Percentiles rank a stretch among this genome's conserved stretches.
Evolutionary conservation across 1,139 yeast genomes (phyloP).

Genomic region (Nakaseomyces nivariensis): DNA sequence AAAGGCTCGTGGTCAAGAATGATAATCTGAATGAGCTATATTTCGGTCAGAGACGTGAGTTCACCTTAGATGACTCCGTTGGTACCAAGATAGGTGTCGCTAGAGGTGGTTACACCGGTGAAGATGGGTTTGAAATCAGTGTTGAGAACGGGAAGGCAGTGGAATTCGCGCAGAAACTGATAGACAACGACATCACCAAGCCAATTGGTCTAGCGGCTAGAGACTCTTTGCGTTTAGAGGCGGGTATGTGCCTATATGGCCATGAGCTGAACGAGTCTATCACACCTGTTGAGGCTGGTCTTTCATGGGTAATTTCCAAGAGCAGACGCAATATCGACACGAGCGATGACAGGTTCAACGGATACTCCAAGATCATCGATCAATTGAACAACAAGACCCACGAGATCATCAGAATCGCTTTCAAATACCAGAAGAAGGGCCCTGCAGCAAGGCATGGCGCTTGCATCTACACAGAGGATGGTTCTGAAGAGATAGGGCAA

Average conservation of each 20-base stretch:
- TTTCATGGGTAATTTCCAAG: constrained; percentile 85
- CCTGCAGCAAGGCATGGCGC: constrained; percentile 91
- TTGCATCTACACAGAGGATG: constrained; percentile 46
- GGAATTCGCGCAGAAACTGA: constrained; percentile 52
- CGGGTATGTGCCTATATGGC: constrained; percentile 97
- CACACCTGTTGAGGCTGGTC: constrained; percentile 82
- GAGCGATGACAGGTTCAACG: constrained; percentile 54
- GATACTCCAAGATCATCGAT: constrained; percentile 55
- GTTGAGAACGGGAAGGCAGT: constrained; percentile 56
- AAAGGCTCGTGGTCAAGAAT: constrained; percentile 47
- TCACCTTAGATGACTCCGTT: constrained; percentile 34
- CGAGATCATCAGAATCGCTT: constrained; percentile 62
- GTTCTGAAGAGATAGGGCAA: constrained; percentile 50
- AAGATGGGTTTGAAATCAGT: constrained; percentile 92
- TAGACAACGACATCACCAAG: constrained; percentile 50
- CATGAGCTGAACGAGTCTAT: constrained; percentile 74
- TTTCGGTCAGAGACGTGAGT: constrained; percentile 63
- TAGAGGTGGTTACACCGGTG: constrained; percentile 96
- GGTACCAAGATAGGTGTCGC: constrained; percentile 54
- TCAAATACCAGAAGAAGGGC: constrained; percentile 50
- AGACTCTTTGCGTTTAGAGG: constrained; percentile 89
- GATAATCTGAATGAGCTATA: constrained; percentile 42
- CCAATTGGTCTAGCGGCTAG: constrained; percentile 96
- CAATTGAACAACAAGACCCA: constrained; percentile 60
- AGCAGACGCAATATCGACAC: constrained; percentile 45